Percentiles rank a stretch among this genome's conserved stretches.
phyloP scores from a whole-genome alignment of 306 rosid genomes.

The Malus domestica region ASM211411v1 NC_041797.1:12563001-12563500 shows the following conservation, averaged over 20 bases:
- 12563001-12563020: slow-evolving; percentile 75
- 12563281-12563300: slow-evolving; percentile 63
- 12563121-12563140: slow-evolving; percentile 93
- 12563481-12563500: slow-evolving; percentile 17
- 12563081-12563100: slow-evolving; percentile 86
- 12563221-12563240: not conserved
- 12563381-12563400: slow-evolving; percentile 93
- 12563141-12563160: slow-evolving; percentile 76
- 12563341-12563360: slow-evolving; percentile 90
- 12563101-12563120: slow-evolving; percentile 82
- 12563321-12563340: slow-evolving; percentile 93
- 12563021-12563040: slow-evolving; percentile 91
- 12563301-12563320: slow-evolving; percentile 54
- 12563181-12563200: slow-evolving; percentile 15
- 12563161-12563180: slow-evolving; percentile 44
- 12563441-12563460: slow-evolving; percentile 93
- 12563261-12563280: slow-evolving; percentile 26
- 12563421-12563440: slow-evolving; percentile 83
- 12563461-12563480: slow-evolving; percentile 91
- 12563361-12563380: slow-evolving; percentile 77
- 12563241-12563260: not conserved
- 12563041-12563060: slow-evolving; percentile 72
- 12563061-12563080: slow-evolving; percentile 73
- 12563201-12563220: not conserved
- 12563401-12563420: slow-evolving; percentile 80